Evolutionary conservation across 2,329 filamentous ascomycete genomes (phyloP).

Genomic region (Cytospora chrysosperma): DNA sequence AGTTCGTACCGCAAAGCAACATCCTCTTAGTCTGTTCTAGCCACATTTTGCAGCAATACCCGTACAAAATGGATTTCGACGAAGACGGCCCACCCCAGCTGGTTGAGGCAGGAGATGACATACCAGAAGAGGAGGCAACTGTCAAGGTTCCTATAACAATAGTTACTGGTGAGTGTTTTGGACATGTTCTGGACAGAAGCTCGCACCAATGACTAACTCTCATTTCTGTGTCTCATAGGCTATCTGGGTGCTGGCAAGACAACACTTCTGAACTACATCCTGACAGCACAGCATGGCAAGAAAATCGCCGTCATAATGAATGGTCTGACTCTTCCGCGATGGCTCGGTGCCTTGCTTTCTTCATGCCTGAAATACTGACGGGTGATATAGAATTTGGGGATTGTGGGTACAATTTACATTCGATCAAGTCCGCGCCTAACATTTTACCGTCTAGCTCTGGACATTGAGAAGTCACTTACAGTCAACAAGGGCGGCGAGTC

Average conservation of each 20-base stretch:
- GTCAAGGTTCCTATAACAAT: slow-evolving; percentile 81
- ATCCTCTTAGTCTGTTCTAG: neutral
- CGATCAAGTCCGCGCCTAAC: slow-evolving; percentile 7
- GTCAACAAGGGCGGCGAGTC: slow-evolving; percentile 80
- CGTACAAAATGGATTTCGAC: slow-evolving; percentile 56
- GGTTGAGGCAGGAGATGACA: slow-evolving; percentile 45
- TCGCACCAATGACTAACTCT: neutral
- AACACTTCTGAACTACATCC: slow-evolving; percentile 90
- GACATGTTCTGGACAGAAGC: neutral
- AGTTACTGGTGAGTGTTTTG: slow-evolving; percentile 62
- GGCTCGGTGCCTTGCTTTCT: neutral
- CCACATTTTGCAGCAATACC: neutral
- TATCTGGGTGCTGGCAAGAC: slow-evolving; percentile 97
- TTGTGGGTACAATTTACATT: slow-evolving; percentile 53
- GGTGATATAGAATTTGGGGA: slow-evolving; percentile 68
- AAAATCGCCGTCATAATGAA: slow-evolving; percentile 98
- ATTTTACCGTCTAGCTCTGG: slow-evolving; percentile 60
- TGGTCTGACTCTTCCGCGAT: slow-evolving; percentile 43
- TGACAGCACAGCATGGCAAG: slow-evolving; percentile 93
- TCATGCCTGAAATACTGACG: slow-evolving; percentile 15
- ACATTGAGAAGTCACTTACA: slow-evolving; percentile 94
- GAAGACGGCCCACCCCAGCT: slow-evolving; percentile 68
- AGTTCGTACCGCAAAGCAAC: neutral
- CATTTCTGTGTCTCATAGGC: slow-evolving; percentile 49
- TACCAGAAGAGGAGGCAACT: slow-evolving; percentile 48